Evolutionary conservation across 345 rosid genomes (phyloP), one percentile per base, ranked within the genome.

Genomic region (Sapria himalayana): DNA sequence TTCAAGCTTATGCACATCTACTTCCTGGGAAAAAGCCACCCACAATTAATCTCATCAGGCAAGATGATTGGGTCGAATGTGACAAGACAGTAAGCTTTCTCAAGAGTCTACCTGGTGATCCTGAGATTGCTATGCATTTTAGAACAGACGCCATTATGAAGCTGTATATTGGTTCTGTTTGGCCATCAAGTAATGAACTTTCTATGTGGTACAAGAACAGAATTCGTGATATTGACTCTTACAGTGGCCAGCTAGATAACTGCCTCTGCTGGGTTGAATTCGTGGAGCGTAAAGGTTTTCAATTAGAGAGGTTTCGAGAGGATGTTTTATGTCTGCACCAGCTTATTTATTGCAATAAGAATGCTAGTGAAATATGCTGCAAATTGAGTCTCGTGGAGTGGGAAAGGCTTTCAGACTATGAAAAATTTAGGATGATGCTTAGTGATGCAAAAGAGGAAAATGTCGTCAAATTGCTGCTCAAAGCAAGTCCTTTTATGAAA

Each of bases 61-160:
- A 76, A 65, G 92, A 72, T 63, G 98, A 89, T 65, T 82, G 98
- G 98, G 79, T 89, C 67, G 98, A 82, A 65, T 74, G 95, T 56
- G 84, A 71, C 56, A 70, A 56, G 62, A 76, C 71, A 93, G 66
- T 67, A 17, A 54, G 27, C 29, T 82, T 57, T 57, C 62, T 82
- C n/a, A 69, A 52, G 20, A 69, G 47, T 31, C 50, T 72, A 53
- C 81, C 85, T 9, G 64, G 57, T 55, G 68, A 58, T 50, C 51
- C 53, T 40, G 72, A 71, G 53, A 61, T 50, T 15, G 54, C 39
- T 35, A 37, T 43, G 46, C 73, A 58, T 53, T 58, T 74, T 50
- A 68, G 67, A 63, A 82, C 98, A 17, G 94, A 89, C 59, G 69
- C 75, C 35, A 61, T 89, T 58, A 58, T 76, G 52, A 72, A 63